Percentiles rank a stretch among this genome's conserved stretches.
Conservation (phyloP, 2,329 filamentous ascomycete species). For the Aureobasidium sp. region DNA sequence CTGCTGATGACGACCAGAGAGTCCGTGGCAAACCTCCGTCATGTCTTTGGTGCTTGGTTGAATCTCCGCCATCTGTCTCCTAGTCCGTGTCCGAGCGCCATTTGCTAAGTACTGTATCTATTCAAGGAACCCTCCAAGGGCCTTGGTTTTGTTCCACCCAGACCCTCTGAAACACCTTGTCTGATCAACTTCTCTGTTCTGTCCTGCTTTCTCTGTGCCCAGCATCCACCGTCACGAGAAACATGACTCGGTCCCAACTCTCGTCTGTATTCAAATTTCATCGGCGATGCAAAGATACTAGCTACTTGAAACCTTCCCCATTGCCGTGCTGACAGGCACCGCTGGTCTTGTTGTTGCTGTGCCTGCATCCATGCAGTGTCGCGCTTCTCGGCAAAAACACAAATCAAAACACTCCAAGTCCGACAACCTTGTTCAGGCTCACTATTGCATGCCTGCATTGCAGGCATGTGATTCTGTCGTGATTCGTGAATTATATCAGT, state of each 20-base stretch:
- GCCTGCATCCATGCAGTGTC: neutral
- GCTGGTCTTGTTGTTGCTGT: constrained; percentile 1
- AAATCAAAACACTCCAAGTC: neutral
- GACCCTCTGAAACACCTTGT: constrained; percentile 4
- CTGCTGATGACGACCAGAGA: constrained; percentile 2
- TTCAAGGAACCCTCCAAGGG: constrained; percentile 8
- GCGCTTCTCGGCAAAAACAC: neutral
- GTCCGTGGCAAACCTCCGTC: constrained; percentile 12
- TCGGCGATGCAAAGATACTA: neutral
- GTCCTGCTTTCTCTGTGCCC: neutral
- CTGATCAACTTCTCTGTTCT: neutral
- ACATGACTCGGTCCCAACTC: constrained; percentile 1
- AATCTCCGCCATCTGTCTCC: constrained; percentile 14
- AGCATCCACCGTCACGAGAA: neutral
- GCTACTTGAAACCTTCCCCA: neutral
- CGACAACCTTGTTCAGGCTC: neutral
- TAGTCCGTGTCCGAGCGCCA: constrained; percentile 5
- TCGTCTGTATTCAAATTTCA: neutral
- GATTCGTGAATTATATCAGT: too few relatives aligned
- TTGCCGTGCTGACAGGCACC: constrained; percentile 10
- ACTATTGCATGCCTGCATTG: too few relatives aligned
- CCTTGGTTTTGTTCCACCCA: neutral
- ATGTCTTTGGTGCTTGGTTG: constrained; percentile 12
- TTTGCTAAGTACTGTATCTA: too few relatives aligned
- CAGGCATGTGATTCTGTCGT: too few relatives aligned